Conservation (phyloP, 345 rosid genomes). For the Linum lewisii region DNA sequence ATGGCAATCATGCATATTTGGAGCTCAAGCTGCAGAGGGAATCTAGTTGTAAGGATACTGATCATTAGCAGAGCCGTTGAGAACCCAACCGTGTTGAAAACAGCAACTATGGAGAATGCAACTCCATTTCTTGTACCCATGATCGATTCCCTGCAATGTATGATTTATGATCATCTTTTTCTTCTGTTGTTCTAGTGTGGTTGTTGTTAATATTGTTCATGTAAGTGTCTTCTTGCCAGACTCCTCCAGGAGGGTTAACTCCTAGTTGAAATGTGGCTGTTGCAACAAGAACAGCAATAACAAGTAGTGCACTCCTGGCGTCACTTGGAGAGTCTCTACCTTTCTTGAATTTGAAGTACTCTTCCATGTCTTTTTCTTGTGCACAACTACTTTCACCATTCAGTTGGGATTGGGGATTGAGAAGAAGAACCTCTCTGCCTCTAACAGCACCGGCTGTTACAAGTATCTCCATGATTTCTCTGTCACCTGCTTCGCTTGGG, state of each 20-base stretch:
- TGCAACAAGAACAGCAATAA: slow-evolving; percentile 44
- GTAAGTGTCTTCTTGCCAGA: slow-evolving; percentile 47
- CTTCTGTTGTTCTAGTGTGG: too few species aligned
- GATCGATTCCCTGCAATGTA: slow-evolving; percentile 34
- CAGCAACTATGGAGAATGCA: slow-evolving; percentile 22
- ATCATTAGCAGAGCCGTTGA: slow-evolving; percentile 36
- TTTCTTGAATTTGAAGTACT: slow-evolving; percentile 50
- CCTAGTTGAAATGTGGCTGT: slow-evolving; percentile 34
- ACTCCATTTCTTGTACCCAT: slow-evolving; percentile 20
- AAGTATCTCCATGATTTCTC: slow-evolving; percentile 39
- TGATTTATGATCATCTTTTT: slow-evolving; percentile 9
- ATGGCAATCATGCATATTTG: slow-evolving; percentile 32
- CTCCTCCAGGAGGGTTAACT: slow-evolving; percentile 26
- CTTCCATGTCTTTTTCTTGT: slow-evolving; percentile 15
- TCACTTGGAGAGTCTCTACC: slow-evolving; percentile 52
- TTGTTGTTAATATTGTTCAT: too few species aligned
- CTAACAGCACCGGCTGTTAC: slow-evolving; percentile 28
- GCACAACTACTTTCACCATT: slow-evolving; percentile 14
- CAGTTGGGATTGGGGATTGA: neutral
- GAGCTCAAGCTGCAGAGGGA: slow-evolving; percentile 44
- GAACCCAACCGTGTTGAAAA: slow-evolving; percentile 37
- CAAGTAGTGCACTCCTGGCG: slow-evolving; percentile 32
- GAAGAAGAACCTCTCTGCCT: slow-evolving; percentile 16
- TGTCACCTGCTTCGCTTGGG: slow-evolving; percentile 50
- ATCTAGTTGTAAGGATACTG: slow-evolving; percentile 37